Percentiles rank a stretch among this genome's conserved stretches.
These are phyloP conservation scores for Azolla pinnata DNA, from an alignment of 75 land plant genomes.

Conservation along the genomic window DNA sequence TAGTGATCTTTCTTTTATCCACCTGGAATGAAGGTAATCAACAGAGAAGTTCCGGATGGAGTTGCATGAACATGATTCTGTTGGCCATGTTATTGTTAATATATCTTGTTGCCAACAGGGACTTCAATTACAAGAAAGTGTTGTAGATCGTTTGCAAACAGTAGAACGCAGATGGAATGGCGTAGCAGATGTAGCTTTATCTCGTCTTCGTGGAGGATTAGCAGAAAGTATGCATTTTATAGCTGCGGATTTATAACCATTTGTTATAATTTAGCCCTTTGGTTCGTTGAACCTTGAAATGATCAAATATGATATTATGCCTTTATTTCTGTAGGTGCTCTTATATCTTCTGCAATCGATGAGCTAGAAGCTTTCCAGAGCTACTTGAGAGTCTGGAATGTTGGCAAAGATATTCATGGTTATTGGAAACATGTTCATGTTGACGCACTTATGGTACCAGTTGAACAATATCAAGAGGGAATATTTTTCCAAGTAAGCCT, in stretches of 20 bases:
- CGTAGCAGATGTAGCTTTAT: constrained; percentile 59
- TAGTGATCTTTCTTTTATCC: too few relatives aligned
- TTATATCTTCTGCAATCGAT: constrained; percentile 62
- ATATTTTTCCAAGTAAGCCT: constrained; percentile 60
- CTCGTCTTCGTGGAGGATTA: constrained; percentile 80
- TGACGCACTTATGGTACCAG: constrained; percentile 77
- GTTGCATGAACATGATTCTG: too few relatives aligned
- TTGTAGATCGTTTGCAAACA: constrained; percentile 71
- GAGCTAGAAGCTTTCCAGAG: constrained; percentile 55
- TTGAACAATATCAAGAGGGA: constrained; percentile 53
- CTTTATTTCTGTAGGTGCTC: constrained; percentile 39
- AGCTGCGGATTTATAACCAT: too few relatives aligned
- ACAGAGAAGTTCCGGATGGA: too few relatives aligned
- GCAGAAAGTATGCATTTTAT: constrained; percentile 5
- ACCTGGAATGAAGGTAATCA: too few relatives aligned
- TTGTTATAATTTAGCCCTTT: too few relatives aligned
- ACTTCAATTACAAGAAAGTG: constrained; percentile 49
- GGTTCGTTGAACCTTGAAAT: too few relatives aligned
- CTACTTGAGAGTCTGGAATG: constrained; percentile 67
- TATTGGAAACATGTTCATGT: constrained; percentile 47
- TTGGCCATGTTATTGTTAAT: too few relatives aligned
- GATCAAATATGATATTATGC: too few relatives aligned
- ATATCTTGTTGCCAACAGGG: too few relatives aligned
- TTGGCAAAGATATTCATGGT: constrained; percentile 45
- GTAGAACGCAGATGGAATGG: constrained; percentile 84